Conservation (phyloP, 1,284 basidiomycete genomes). For the Papiliotrema flavescens region DNA sequence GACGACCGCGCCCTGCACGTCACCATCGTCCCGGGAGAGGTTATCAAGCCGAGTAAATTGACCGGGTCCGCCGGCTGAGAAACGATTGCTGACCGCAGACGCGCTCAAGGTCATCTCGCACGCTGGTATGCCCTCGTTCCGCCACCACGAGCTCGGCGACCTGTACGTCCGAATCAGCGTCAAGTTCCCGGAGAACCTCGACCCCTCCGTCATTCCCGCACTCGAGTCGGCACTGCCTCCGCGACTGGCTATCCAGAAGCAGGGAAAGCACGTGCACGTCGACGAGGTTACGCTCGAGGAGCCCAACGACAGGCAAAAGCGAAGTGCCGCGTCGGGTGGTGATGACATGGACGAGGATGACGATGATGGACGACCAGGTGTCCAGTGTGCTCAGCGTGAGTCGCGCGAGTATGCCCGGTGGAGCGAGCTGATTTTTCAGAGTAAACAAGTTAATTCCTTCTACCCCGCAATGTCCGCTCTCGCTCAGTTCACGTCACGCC, state of each 20-base stretch:
- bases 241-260: constrained; percentile 66
- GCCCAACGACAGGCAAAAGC: constrained; percentile 68
- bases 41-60: constrained; percentile 84
- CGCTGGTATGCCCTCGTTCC: constrained; percentile 97
- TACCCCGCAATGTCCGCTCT: not conserved
- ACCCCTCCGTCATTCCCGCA: constrained; percentile 62
- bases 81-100: constrained; percentile 53
- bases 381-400: constrained; percentile 53
- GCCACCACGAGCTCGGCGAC: constrained; percentile 96
- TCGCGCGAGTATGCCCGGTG: constrained; percentile 6
- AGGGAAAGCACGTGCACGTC: constrained; percentile 62
- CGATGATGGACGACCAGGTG: constrained; percentile 44
- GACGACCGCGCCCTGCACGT: constrained; percentile 88
- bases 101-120: constrained; percentile 86
- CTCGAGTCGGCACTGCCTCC: constrained; percentile 87
- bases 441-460: not conserved
- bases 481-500: too few species aligned
- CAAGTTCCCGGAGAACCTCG: constrained; percentile 82
- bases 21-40: constrained; percentile 81
- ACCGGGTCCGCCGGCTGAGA: not conserved
- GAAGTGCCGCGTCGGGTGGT: constrained; percentile 54
- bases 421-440: not conserved
- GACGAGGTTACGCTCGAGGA: constrained; percentile 88
- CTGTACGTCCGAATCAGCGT: constrained; percentile 85
- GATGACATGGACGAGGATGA: constrained; percentile 75